Conservation (phyloP, 768 basidiomycete species). For the Pleurotus pulmonarius region DNA sequence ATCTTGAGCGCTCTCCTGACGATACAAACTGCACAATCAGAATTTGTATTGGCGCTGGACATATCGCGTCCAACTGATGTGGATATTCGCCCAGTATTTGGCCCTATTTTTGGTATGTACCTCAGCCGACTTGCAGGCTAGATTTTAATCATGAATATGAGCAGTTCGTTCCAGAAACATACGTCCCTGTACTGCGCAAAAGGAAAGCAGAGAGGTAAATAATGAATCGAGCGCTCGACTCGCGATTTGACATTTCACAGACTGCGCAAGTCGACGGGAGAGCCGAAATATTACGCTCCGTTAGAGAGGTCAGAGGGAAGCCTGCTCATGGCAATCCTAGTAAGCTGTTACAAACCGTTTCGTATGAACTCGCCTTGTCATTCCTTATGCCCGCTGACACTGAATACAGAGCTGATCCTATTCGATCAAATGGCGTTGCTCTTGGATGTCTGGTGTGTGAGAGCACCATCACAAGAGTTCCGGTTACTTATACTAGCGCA, state of each 20-base stretch:
- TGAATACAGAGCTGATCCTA: slow-evolving; percentile 47
- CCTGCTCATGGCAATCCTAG: slow-evolving; percentile 41
- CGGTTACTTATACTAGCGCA: slow-evolving; percentile 41
- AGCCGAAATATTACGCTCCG: slow-evolving; percentile 53
- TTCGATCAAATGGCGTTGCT: slow-evolving; percentile 76
- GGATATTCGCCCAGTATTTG: slow-evolving; percentile 54
- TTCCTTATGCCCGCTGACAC: background rate
- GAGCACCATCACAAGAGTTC: slow-evolving; percentile 27
- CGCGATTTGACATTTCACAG: slow-evolving; percentile 23
- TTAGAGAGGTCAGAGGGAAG: slow-evolving; percentile 47
- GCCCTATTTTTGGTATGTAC: slow-evolving; percentile 47
- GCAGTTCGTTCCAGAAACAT: slow-evolving; percentile 73
- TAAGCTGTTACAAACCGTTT: slow-evolving; percentile 72
- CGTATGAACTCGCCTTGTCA: slow-evolving; percentile 36
- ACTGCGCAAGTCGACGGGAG: slow-evolving; percentile 51
- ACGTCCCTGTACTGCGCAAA: slow-evolving; percentile 54
- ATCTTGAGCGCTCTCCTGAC: too few species aligned
- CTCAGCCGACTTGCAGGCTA: background rate
- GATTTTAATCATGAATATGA: background rate
- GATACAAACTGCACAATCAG: slow-evolving; percentile 23
- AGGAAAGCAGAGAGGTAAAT: slow-evolving; percentile 52
- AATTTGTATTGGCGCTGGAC: slow-evolving; percentile 73
- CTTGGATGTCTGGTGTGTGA: slow-evolving; percentile 63
- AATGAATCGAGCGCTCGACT: background rate
- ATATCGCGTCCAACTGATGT: slow-evolving; percentile 66